These are phyloP conservation scores for cucumber (Cucumis sativus) DNA, from an alignment of 306 rosid species.

Conservation along the genomic window DNA sequence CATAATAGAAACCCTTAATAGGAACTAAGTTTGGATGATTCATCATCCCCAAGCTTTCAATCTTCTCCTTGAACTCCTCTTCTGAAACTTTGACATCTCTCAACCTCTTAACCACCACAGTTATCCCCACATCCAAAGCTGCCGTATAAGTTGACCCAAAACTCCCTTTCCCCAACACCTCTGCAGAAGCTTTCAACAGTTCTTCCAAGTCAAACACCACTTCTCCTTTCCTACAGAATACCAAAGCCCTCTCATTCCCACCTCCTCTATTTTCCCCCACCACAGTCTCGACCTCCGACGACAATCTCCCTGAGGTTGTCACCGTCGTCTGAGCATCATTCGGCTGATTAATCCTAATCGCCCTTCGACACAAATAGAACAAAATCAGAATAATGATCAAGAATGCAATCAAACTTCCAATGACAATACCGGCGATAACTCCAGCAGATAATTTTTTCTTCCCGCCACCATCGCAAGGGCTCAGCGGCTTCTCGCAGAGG, in stretches of 20 bases:
- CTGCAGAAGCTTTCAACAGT: conserved; percentile 63
- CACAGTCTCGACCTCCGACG: conserved; percentile 1
- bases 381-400: conserved; percentile 32
- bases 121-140: conserved; percentile 48
- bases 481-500: conserved; percentile 72
- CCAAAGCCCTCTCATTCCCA: conserved; percentile 30
- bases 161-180: conserved; percentile 44
- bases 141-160: conserved; percentile 58
- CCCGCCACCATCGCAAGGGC: conserved; percentile 33
- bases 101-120: conserved; percentile 51
- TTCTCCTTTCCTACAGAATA: conserved; percentile 46
- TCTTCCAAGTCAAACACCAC: conserved; percentile 69
- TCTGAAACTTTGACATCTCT: conserved; percentile 35
- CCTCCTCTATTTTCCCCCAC: conserved; percentile 14
- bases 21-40: conserved; percentile 57
- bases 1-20: conserved; percentile 50
- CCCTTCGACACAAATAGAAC: conserved; percentile 28
- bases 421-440: conserved; percentile 74
- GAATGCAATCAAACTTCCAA: conserved; percentile 39
- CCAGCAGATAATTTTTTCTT: conserved; percentile 40
- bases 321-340: conserved; percentile 5
- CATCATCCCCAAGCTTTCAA: conserved; percentile 44
- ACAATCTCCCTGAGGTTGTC: background rate
- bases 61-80: conserved; percentile 56
- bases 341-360: conserved; percentile 1